phyloP scores from a whole-genome alignment of 2,329 filamentous ascomycete genomes.

The Hymenoscyphus fructigenus region DNA sequence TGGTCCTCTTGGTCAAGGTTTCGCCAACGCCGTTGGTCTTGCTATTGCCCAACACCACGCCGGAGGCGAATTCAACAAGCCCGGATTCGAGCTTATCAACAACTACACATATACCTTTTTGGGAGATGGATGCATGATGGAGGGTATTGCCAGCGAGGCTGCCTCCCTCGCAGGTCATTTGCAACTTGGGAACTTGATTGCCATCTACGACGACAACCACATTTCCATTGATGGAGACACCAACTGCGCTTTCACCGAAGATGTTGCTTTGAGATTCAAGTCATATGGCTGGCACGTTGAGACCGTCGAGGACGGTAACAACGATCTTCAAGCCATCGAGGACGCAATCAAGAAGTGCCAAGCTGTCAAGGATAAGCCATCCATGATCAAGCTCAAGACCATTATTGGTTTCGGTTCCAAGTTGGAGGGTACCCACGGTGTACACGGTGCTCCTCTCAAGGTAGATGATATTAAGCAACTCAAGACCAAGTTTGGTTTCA shows the following conservation, averaged over 20 bases:
- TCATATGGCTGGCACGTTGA: conserved; percentile 94
- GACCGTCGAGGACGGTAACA: conserved; percentile 82
- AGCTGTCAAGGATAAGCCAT: conserved; percentile 91
- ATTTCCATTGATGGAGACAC: conserved; percentile 95
- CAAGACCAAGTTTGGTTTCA: conserved; percentile 94
- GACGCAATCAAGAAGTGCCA: conserved; percentile 81
- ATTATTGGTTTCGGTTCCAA: conserved; percentile 96
- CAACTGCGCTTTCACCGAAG: conserved; percentile 95
- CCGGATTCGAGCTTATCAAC: conserved; percentile 84
- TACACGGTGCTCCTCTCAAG: conserved; percentile 96
- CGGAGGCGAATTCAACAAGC: conserved; percentile 92
- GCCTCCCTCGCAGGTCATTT: conserved; percentile 91
- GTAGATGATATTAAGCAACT: conserved; percentile 89
- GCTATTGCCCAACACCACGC: conserved; percentile 95
- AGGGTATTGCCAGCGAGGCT: conserved; percentile 93
- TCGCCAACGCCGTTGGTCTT: conserved; percentile 95
- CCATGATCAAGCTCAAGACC: conserved; percentile 93
- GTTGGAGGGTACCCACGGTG: conserved; percentile 88
- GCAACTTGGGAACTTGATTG: conserved; percentile 96
- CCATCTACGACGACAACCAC: conserved; percentile 98
- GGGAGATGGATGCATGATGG: conserved; percentile 97
- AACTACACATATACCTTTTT: conserved; percentile 98
- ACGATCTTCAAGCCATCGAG: conserved; percentile 84
- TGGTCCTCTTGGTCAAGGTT: conserved; percentile 94
- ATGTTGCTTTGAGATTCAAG: conserved; percentile 92